A percentile compares a stretch with the other conserved stretches of the same genome.
Evolutionary conservation across 2,329 filamentous ascomycete species (phyloP).

Genomic region (Exserohilum turcica): DNA sequence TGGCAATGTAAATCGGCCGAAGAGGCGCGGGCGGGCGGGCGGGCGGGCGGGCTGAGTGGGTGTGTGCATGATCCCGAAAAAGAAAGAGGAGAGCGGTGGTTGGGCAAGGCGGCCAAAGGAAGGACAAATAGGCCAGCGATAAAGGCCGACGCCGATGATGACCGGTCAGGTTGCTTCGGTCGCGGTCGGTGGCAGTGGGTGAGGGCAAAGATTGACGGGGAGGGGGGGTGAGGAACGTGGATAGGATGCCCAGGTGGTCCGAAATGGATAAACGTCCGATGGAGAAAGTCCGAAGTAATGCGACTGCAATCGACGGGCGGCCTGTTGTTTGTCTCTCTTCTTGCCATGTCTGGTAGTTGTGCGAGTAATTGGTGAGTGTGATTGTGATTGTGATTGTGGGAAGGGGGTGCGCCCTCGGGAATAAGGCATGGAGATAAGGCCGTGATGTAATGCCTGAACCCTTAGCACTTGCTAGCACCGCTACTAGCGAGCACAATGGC

Average conservation of each 20-base stretch:
- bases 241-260: background rate
- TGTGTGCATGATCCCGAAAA: background rate
- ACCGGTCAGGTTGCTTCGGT: background rate
- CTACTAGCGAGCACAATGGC: too few species aligned
- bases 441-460: background rate
- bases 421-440: background rate
- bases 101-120: too few species aligned
- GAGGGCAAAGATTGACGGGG: background rate
- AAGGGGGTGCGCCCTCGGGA: background rate
- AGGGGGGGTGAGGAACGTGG: too few species aligned
- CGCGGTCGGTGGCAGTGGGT: too few species aligned
- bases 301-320: conserved; percentile 9
- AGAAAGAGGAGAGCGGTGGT: background rate
- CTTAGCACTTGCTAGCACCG: too few species aligned
- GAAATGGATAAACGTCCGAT: background rate
- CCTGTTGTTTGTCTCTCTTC: background rate
- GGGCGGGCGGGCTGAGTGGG: background rate
- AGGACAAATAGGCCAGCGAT: background rate
- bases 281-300: conserved; percentile 15
- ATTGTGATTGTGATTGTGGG: too few species aligned
- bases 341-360: conserved; percentile 2
- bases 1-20: conserved; percentile 6
- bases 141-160: conserved; percentile 1
- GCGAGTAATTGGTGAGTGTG: too few species aligned
- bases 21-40: background rate